These are phyloP conservation scores for Cymbopogon citratus DNA, from an alignment of 176 grass and related monocot species.

Conservation along the genomic window DNA sequence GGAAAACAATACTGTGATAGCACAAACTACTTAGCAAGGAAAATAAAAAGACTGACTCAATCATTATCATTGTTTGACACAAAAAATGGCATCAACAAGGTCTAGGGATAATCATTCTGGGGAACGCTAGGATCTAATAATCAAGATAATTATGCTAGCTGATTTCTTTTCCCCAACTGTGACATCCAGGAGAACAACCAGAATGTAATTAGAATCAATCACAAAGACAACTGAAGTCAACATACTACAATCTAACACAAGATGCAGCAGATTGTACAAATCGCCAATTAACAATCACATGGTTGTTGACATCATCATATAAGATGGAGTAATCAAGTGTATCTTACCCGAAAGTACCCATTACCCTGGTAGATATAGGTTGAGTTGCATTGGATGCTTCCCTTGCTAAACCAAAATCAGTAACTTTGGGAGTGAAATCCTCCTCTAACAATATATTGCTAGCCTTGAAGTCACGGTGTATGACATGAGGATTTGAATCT, in stretches of 20 bases:
- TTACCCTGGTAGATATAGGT: constrained; percentile 84
- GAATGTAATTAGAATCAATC: not conserved
- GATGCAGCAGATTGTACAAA: not conserved
- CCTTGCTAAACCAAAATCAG: constrained; percentile 96
- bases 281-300: not conserved
- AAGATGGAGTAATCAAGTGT: constrained; percentile 16
- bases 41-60: not conserved
- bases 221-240: not conserved
- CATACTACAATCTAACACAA: not conserved
- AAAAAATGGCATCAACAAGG: not conserved
- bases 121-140: not conserved
- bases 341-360: constrained; percentile 97
- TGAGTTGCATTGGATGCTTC: constrained; percentile 74
- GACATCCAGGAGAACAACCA: not conserved
- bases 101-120: not conserved
- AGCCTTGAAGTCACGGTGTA: constrained; percentile 93
- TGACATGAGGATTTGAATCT: constrained; percentile 93
- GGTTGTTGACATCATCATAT: not conserved
- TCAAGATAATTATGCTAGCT: not conserved
- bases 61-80: not conserved
- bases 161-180: not conserved
- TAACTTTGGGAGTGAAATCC: constrained; percentile 96
- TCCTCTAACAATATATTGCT: constrained; percentile 93
- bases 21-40: not conserved
- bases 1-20: constrained; percentile 14